phyloP scores from a whole-genome alignment of 768 basidiomycete species.

The Nidula microcarpa region DNA sequence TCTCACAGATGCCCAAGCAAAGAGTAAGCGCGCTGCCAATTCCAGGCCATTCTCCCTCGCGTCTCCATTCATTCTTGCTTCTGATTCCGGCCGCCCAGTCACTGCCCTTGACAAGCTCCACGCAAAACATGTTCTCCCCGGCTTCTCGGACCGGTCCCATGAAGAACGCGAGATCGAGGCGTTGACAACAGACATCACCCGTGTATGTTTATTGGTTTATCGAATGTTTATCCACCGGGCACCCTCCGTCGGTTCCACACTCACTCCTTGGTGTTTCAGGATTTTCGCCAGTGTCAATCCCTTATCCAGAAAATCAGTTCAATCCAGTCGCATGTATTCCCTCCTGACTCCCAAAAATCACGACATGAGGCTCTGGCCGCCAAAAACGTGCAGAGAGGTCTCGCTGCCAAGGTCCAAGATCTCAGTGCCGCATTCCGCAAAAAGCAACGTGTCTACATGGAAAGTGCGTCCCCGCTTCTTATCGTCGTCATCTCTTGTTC shows the following conservation, averaged over 20 bases:
- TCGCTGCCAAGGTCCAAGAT: conserved; percentile 96
- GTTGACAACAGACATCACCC: conserved; percentile 83
- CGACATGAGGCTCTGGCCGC: conserved; percentile 59
- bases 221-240: conserved; percentile 31
- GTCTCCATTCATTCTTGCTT: conserved; percentile 9
- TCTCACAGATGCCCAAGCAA: conserved; percentile 61
- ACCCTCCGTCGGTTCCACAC: conserved; percentile 1
- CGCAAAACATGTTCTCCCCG: conserved; percentile 92
- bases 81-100: conserved; percentile 47
- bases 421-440: conserved; percentile 90
- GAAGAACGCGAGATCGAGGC: conserved; percentile 94
- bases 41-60: conserved; percentile 7
- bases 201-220: conserved; percentile 61
- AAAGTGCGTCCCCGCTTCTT: conserved; percentile 61
- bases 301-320: conserved; percentile 77
- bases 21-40: conserved; percentile 56
- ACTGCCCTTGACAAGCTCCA: conserved; percentile 90
- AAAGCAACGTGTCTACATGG: conserved; percentile 98
- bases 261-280: conserved; percentile 32
- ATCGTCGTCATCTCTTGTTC: conserved; percentile 8
- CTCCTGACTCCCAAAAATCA: conserved; percentile 43
- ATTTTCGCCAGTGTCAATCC: conserved; percentile 59
- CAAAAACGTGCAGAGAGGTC: conserved; percentile 91
- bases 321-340: conserved; percentile 59
- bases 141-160: conserved; percentile 89